Base-by-base conservation (phyloP, 495 filamentous ascomycete genomes). In the Parmelia sp. region DNA sequence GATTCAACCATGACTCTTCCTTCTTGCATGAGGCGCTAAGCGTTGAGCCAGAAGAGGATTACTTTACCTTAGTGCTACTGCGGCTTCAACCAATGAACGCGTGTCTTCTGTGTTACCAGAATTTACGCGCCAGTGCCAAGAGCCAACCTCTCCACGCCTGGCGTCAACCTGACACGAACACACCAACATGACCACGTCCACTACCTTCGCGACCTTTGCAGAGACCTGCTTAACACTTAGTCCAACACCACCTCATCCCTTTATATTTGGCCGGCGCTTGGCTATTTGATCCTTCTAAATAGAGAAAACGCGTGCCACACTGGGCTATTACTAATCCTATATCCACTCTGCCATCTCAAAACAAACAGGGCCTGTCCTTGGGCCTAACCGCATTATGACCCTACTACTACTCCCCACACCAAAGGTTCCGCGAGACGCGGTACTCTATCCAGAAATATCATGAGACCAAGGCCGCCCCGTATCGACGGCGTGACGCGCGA, bases 401-500 rank as follows among this genome's bases (percentile, higher is more conserved):
- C 23, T 53, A 12, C 14, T 39, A n/a, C n/a, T n/a, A n/a, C n/a
- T n/a, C n/a, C n/a, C n/a, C n/a, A n/a, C n/a, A n/a, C 23, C 36
- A 27, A 45, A 31, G 27, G 49, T 4, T 33, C 17, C 62, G 36
- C 62, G 61, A 53, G 62, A 64, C 60, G 57, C 62, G 57, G 39
- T 61, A 11, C 36, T n/a, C 37, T 27, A 51, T 6, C 51, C 57
- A 33, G 42, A 57, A 65, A 65, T 68, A 65, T 39, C 44, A 47
- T 31, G 33, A 61, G 57, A 39, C 35, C 61, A 59, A 37, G 17
- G 21, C 40, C 23, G 23, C 64, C 47, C 61, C 57, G 47, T 58
- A 45, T 68, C 66, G 68, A 55, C 27, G 17, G 51, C 51, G 51
- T 55, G 51, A 71, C 70, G 70, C 70, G 70, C 70, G 70, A 71